Evolutionary conservation across 2,329 filamentous ascomycete genomes (phyloP).

Genomic region (Knufia fluminis): DNA sequence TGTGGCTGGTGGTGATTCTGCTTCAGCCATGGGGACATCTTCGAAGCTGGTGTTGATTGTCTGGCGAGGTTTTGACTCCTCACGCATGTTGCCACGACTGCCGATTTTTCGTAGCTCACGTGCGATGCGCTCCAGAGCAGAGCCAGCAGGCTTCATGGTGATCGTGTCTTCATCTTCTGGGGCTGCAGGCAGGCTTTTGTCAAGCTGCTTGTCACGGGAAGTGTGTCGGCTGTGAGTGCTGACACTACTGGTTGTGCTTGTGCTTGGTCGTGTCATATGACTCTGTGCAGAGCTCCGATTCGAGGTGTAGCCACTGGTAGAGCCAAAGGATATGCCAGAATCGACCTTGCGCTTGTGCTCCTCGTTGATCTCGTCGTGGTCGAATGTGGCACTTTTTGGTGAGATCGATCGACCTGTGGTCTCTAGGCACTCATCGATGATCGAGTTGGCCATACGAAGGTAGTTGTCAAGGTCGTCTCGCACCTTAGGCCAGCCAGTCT

Average conservation of each 20-base stretch:
- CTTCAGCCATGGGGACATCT: slow-evolving; percentile 9
- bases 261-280: slow-evolving; percentile 24
- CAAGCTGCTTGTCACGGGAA: slow-evolving; percentile 23
- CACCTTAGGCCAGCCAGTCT: slow-evolving; percentile 46
- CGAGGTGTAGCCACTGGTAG: slow-evolving; percentile 27
- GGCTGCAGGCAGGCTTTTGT: slow-evolving; percentile 36
- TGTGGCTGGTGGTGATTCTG: slow-evolving; percentile 12
- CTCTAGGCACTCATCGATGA: slow-evolving; percentile 51
- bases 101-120: slow-evolving; percentile 52
- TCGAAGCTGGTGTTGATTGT: slow-evolving; percentile 11
- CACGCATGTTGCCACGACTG: slow-evolving; percentile 44
- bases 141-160: slow-evolving; percentile 23
- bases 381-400: slow-evolving; percentile 17
- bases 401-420: slow-evolving; percentile 37
- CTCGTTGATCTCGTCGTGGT: slow-evolving; percentile 26
- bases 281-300: slow-evolving; percentile 30
- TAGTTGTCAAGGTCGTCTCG: slow-evolving; percentile 48
- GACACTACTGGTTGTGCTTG: slow-evolving; percentile 14
- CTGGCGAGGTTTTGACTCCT: slow-evolving; percentile 16
- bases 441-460: slow-evolving; percentile 47
- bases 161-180: slow-evolving; percentile 15
- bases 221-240: slow-evolving; percentile 16
- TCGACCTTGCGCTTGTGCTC: slow-evolving; percentile 47
- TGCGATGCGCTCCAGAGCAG: slow-evolving; percentile 50
- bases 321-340: slow-evolving; percentile 53